Evolutionary conservation across 140 eudicot genomes (phyloP).

Genomic region (Bidens hawaiensis): DNA sequence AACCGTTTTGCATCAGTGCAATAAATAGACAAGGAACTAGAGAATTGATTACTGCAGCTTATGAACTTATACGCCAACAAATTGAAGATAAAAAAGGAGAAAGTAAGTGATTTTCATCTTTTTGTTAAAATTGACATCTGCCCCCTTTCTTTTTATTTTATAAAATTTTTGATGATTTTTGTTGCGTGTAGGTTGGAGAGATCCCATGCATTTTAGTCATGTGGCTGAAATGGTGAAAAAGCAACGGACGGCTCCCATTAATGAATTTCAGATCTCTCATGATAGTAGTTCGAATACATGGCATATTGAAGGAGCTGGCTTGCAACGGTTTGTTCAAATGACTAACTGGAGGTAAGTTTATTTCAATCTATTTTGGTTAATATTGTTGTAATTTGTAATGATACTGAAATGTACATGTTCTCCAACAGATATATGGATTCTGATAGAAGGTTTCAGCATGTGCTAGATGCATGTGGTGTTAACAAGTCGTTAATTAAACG

Average conservation of each 20-base stretch:
- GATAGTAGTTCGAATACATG: conserved; percentile 58
- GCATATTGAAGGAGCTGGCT: conserved; percentile 78
- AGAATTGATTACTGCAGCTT: conserved; percentile 73
- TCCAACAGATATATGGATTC: conserved; percentile 70
- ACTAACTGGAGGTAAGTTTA: conserved; percentile 83
- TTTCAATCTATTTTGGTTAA: not conserved
- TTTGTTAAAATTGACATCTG: not conserved
- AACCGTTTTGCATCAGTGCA: conserved; percentile 95
- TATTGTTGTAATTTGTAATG: not conserved
- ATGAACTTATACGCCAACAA: conserved; percentile 54
- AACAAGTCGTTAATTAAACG: conserved; percentile 68
- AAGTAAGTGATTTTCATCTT: conserved; percentile 29
- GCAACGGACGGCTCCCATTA: conserved; percentile 71
- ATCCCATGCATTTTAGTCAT: conserved; percentile 51
- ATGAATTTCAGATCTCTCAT: conserved; percentile 72
- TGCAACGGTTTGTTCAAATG: conserved; percentile 96
- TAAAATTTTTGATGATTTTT: not conserved
- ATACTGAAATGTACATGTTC: conserved; percentile 15
- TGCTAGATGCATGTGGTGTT: conserved; percentile 93
- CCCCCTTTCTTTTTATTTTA: not conserved
- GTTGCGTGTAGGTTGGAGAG: conserved; percentile 37
- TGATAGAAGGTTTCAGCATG: conserved; percentile 90
- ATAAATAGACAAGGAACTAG: conserved; percentile 69
- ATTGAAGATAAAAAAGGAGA: conserved; percentile 43
- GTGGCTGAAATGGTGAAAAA: conserved; percentile 87